Percentiles rank a stretch among this genome's conserved stretches.
phyloP scores from a whole-genome alignment of 2,329 filamentous ascomycete genomes.

The Dichotomopilus funicola region DNA sequence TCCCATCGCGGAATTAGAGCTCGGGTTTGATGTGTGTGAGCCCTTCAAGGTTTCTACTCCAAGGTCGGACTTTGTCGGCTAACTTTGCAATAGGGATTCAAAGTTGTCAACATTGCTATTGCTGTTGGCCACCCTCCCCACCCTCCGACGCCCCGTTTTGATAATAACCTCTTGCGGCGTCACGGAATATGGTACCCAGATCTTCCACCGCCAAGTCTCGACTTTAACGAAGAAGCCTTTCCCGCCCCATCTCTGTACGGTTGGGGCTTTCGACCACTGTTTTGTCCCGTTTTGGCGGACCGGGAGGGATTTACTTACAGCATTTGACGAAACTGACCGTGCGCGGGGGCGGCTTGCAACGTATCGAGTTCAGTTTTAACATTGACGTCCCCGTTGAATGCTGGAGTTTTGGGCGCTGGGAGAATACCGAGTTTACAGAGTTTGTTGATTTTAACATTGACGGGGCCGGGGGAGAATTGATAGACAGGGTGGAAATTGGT shows the following conservation, averaged over 20 bases:
- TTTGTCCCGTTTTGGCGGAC: background rate
- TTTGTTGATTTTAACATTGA: background rate
- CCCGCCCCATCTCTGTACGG: background rate
- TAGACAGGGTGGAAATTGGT: background rate
- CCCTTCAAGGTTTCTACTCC: background rate
- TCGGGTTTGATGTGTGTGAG: background rate
- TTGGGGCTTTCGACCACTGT: background rate
- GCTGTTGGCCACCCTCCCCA: no score
- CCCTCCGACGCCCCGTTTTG: background rate
- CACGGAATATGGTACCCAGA: background rate
- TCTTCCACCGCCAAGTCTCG: background rate
- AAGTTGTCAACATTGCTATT: background rate
- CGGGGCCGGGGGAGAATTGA: background rate
- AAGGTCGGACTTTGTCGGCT: background rate
- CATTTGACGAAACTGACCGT: background rate
- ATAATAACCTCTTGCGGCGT: background rate
- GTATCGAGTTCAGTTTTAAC: background rate
- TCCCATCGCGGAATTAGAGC: background rate
- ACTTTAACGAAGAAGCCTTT: background rate
- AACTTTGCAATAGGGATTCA: background rate
- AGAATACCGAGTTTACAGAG: background rate
- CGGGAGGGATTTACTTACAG: background rate
- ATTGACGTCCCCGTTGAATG: background rate
- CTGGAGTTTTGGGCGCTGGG: background rate
- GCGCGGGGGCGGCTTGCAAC: no score